Percentiles rank a stretch among this genome's conserved stretches.
Conservation (phyloP, 768 basidiomycete species). For the Boletus tomentosulus region DNA sequence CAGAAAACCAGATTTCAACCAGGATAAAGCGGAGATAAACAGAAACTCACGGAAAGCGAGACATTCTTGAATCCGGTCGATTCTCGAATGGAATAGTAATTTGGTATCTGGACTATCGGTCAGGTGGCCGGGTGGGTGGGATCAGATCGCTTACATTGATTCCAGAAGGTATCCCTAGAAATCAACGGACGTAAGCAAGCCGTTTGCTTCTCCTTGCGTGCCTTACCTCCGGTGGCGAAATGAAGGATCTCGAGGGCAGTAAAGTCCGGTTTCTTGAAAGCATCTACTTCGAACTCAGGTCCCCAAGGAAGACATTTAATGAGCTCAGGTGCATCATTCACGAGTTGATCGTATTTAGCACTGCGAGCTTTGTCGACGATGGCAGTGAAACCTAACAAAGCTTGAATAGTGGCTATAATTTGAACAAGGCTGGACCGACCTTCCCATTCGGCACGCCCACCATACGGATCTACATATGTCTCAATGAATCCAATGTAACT, state of each 20-base stretch:
- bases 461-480: constrained; percentile 87
- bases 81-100: constrained; percentile 83
- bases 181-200: neutral
- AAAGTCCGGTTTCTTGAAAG: constrained; percentile 85
- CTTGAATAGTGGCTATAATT: neutral
- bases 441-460: constrained; percentile 92
- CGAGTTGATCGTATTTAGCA: constrained; percentile 75
- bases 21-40: neutral
- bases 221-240: constrained; percentile 77
- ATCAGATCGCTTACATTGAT: constrained; percentile 57
- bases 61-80: constrained; percentile 87
- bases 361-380: constrained; percentile 83
- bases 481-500: constrained; percentile 86
- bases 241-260: constrained; percentile 78
- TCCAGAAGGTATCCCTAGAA: constrained; percentile 74
- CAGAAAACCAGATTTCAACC: neutral
- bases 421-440: constrained; percentile 36
- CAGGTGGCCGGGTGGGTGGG: neutral
- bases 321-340: constrained; percentile 69
- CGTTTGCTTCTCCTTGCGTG: neutral
- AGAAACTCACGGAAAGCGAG: constrained; percentile 61
- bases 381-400: constrained; percentile 70
- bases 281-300: constrained; percentile 56
- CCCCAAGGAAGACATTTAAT: constrained; percentile 87
- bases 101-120: constrained; percentile 57